These are phyloP conservation scores for Rhizopus arrhizus DNA, from an alignment of 371 early-diverging fungal species.

Conservation along the genomic window DNA sequence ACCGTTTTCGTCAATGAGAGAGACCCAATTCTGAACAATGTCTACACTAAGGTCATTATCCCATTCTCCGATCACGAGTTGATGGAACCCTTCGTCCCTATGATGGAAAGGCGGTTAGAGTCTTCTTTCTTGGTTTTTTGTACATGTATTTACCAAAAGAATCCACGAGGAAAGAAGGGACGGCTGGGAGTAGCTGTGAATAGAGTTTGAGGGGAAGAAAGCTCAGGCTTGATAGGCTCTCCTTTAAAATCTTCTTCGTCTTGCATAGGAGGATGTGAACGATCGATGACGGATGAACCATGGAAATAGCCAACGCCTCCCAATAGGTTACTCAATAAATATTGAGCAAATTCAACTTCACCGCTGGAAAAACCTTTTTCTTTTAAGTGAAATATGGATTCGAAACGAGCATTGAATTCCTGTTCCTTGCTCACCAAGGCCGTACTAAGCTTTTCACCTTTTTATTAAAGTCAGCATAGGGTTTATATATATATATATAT, in stretches of 20 bases:
- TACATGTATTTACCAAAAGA: conserved; percentile 72
- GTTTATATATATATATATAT: background rate
- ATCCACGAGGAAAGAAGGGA: conserved; percentile 95
- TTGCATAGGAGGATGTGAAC: conserved; percentile 45
- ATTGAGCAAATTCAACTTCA: conserved; percentile 74
- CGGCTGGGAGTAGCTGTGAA: conserved; percentile 90
- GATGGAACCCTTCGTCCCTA: conserved; percentile 95
- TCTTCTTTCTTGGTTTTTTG: background rate
- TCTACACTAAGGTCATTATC: conserved; percentile 86
- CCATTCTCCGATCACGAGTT: conserved; percentile 84
- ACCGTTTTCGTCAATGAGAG: conserved; percentile 81
- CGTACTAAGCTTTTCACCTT: conserved; percentile 29
- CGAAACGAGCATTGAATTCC: conserved; percentile 77
- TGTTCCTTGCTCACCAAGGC: conserved; percentile 30
- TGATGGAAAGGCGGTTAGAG: background rate
- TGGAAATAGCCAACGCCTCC: conserved; percentile 89
- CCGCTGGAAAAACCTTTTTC: conserved; percentile 64
- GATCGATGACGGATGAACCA: conserved; percentile 54
- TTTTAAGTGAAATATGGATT: conserved; percentile 68
- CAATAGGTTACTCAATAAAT: conserved; percentile 78
- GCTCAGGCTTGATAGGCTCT: conserved; percentile 57
- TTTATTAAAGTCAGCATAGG: background rate
- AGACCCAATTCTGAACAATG: conserved; percentile 80
- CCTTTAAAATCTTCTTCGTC: conserved; percentile 60
- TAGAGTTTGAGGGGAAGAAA: conserved; percentile 67